Base-by-base conservation (phyloP, 176 grass and related monocot genomes). In the Stipa capillata region DNA sequence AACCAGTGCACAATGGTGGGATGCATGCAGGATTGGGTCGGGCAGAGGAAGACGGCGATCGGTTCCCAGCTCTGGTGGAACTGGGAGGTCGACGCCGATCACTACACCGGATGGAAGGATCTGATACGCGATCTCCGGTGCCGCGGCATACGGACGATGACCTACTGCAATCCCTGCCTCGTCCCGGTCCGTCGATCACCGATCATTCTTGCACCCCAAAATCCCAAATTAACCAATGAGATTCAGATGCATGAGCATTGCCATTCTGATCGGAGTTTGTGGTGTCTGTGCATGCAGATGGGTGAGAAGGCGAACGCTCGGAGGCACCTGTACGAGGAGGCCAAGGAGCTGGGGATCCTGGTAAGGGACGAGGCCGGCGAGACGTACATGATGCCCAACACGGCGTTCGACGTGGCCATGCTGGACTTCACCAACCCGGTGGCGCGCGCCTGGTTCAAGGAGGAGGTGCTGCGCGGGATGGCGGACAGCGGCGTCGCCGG, bases 21-120 rank as follows among this genome's bases (percentile, higher is more conserved):
- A 31, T 68, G 23, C 31, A 14, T 85, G 55, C 84, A 97, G 94
- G 94, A 97, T 2, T 97, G 94, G 94, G 94, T 92, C 25, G 94
- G 94, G 6, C 91, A 97, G 91, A 94, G 94, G 76, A 89, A 88
- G 82, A 97, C 94, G 1, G 55, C 88, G 13, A 97, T 97, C 69
- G 94, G 94, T 13, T 97, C 94, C 0, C 91, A 97, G 86, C 78
- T 97, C 0, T 97, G 94, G 91, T 97, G 94, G 94, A 97, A 97
- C 64, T 97, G 94, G 94, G 94, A 97, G 85, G 82, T 88, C 11
- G 94, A 97, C 4, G 80, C 54, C 31, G 64, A 32, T 7, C 89
- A 85, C 36, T 97, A 97, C 72, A 4, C 27, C 52, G 91, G 91
- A 56, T 97, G 94, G 94, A 91, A 82, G 43, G 89, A 88, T n/a